Percentiles rank a stretch among this genome's conserved stretches.
phyloP scores from a whole-genome alignment of 1,284 basidiomycete genomes.

The Tranzscheliella williamsii region DNA sequence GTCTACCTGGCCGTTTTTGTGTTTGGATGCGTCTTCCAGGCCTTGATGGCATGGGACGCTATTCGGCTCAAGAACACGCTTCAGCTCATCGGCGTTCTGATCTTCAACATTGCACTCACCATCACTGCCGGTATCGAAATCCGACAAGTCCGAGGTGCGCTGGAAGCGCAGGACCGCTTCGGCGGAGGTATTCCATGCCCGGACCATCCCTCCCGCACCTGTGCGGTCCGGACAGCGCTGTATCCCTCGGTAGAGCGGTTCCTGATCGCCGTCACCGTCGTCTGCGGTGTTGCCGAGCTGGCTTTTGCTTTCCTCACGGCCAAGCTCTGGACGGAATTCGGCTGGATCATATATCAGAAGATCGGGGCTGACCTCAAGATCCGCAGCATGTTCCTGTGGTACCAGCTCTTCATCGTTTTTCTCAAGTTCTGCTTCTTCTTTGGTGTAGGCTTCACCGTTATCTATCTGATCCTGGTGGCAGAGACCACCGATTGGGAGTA shows the following conservation, averaged over 20 bases:
- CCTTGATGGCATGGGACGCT: slow-evolving; percentile 47
- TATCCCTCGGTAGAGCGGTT: slow-evolving; percentile 32
- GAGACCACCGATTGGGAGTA: slow-evolving; percentile 42
- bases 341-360: slow-evolving; percentile 53
- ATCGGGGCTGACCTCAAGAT: slow-evolving; percentile 47
- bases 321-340: slow-evolving; percentile 51
- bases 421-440: slow-evolving; percentile 56
- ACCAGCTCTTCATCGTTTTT: slow-evolving; percentile 53
- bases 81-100: slow-evolving; percentile 47
- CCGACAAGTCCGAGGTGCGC: slow-evolving; percentile 40
- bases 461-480: slow-evolving; percentile 52
- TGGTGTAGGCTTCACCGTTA: slow-evolving; percentile 43
- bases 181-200: slow-evolving; percentile 28
- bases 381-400: slow-evolving; percentile 45
- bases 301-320: slow-evolving; percentile 25
- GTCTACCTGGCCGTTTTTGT: slow-evolving; percentile 51
- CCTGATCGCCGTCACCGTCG: slow-evolving; percentile 44
- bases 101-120: slow-evolving; percentile 50
- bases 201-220: slow-evolving; percentile 10
- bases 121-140: slow-evolving; percentile 50
- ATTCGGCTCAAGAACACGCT: slow-evolving; percentile 51
- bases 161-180: slow-evolving; percentile 29
- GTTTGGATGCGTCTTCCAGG: slow-evolving; percentile 47
- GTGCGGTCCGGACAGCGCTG: slow-evolving; percentile 16
- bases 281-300: slow-evolving; percentile 43